Evolutionary conservation across 441 rosid species (phyloP), one percentile per base, ranked within the genome.

Genomic region (Geranium incanum): DNA sequence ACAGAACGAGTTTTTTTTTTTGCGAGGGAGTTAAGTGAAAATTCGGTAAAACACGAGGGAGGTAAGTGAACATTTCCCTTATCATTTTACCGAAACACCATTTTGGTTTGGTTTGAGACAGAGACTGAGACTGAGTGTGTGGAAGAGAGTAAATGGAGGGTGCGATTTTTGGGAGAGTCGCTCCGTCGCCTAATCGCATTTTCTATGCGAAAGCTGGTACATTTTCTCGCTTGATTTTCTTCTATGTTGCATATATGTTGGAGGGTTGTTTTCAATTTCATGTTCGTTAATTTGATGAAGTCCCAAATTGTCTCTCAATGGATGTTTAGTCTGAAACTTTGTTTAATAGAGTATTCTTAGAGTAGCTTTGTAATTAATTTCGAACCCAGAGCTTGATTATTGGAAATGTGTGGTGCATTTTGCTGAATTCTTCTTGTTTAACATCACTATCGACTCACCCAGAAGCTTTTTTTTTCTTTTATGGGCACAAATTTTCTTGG

Each of bases 181-280:
- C 94, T 82, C 91, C 88, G 84, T 90, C 96, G 68, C 91, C 97
- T 3, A 85, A 80, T 79, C 75, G 84, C 67, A 82, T 89, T 83
- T 75, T 93, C 79, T 83, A 79, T 75, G 84, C 92, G 16, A 87
- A 79, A 80, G 83, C 89, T 86, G 97, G 95, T 89, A 41, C 65
- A 50, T 23, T 38, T 6, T 18, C 37, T 36, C 55, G 11, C 52
- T 45, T 13, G 13, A 45, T 52, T n/a, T 52, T 52, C 16, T 52
- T 52, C 59, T 52, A 0, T 45, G 55, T 11, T 11, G 11, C 55
- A 45, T 45, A 3, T 1, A 45, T 8, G 6, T 36, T 52, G 36
- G 21, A n/a, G 16, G 21, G 50, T 19, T 3, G 28, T 13, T 66
- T 52, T 36, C 59, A 15, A 52, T 52, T 52, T 48, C 7, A 38